Evolutionary conservation across 2,329 filamentous ascomycete species (phyloP).

Genomic region (Fonsecaea erecta): DNA sequence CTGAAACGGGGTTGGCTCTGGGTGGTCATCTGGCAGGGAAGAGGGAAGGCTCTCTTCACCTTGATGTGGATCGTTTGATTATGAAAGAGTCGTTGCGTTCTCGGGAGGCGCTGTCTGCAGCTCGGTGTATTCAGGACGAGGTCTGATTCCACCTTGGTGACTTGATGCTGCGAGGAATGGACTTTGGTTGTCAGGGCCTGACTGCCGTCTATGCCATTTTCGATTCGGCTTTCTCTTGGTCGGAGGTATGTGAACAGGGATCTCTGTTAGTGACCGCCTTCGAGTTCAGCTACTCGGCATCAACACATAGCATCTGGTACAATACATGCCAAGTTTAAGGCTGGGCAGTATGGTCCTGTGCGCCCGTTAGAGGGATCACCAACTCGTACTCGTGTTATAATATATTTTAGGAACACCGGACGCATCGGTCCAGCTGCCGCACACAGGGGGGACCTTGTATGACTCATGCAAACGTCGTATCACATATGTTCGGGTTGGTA

Average conservation of each 20-base stretch:
- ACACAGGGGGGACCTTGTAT: neutral
- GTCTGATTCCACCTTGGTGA: neutral
- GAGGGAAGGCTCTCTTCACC: neutral
- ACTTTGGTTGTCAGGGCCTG: neutral
- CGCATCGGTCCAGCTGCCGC: neutral
- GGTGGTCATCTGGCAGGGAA: neutral
- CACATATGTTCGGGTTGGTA: neutral
- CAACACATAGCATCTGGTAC: neutral
- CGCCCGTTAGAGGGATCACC: neutral
- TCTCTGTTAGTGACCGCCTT: neutral
- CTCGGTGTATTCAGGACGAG: neutral
- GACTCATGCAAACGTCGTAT: neutral
- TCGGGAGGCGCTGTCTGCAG: neutral
- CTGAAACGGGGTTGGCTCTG: slow-evolving; percentile 1
- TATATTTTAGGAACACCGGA: slow-evolving; percentile 5
- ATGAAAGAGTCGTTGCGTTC: neutral
- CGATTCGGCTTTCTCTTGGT: neutral
- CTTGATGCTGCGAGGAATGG: neutral
- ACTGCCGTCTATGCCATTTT: neutral
- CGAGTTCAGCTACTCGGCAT: neutral
- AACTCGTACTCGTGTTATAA: slow-evolving; percentile 3
- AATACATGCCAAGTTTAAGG: neutral
- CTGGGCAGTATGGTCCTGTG: neutral
- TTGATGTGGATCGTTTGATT: neutral
- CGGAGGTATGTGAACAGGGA: neutral